These are phyloP conservation scores for Pleurotus platypus DNA, from an alignment of 768 basidiomycete genomes.

Conservation along the genomic window DNA sequence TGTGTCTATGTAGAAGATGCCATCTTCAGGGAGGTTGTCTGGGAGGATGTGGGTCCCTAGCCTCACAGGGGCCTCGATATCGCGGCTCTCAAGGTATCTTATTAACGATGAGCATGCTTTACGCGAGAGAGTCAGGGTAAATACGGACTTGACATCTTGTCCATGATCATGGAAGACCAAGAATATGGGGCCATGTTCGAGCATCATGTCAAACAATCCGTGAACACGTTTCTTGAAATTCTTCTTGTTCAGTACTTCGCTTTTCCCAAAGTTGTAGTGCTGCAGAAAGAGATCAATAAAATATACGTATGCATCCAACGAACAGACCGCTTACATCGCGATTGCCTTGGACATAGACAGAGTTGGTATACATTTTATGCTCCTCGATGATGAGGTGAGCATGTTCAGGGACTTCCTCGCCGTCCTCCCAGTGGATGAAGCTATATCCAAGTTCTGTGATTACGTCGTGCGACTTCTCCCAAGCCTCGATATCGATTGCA, in stretches of 20 bases:
- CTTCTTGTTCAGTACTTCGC: conserved; percentile 46
- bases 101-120: neutral
- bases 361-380: conserved; percentile 52
- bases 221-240: conserved; percentile 51
- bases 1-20: conserved; percentile 70
- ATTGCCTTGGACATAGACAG: conserved; percentile 59
- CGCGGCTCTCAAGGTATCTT: conserved; percentile 52
- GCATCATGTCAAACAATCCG: conserved; percentile 36
- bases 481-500: conserved; percentile 79
- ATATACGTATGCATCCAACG: neutral
- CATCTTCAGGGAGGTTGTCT: conserved; percentile 44
- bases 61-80: conserved; percentile 49
- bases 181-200: conserved; percentile 56
- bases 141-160: conserved; percentile 69
- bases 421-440: conserved; percentile 51
- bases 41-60: conserved; percentile 55
- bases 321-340: conserved; percentile 42
- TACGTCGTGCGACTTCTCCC: conserved; percentile 71
- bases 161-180: conserved; percentile 78
- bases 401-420: conserved; percentile 39
- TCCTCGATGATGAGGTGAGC: conserved; percentile 69
- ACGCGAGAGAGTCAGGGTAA: neutral
- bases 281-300: conserved; percentile 19
- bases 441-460: conserved; percentile 87
- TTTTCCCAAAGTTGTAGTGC: conserved; percentile 67